These are phyloP conservation scores for Pseudopyrenochaeta lycopersici DNA, from an alignment of 2,329 filamentous ascomycete genomes.

Conservation along the genomic window DNA sequence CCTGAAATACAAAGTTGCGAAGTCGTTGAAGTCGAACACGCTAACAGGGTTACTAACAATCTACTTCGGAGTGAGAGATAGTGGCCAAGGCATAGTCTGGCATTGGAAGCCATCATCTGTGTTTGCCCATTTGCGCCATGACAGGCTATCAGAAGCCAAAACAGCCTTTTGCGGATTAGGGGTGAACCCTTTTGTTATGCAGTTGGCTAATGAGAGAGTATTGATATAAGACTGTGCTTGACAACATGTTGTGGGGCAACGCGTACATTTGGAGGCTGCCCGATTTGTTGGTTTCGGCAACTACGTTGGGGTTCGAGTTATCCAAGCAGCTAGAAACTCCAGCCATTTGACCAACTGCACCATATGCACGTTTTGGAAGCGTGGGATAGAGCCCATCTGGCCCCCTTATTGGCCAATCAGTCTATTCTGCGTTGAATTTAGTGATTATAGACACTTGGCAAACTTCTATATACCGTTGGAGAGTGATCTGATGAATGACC, in stretches of 20 bases:
- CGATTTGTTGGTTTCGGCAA: constrained; percentile 1
- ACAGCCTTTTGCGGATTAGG: constrained; percentile 4
- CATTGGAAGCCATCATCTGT: constrained; percentile 1
- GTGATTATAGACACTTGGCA: constrained; percentile 14
- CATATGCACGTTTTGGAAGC: constrained; percentile 19
- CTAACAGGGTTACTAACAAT: constrained; percentile 5
- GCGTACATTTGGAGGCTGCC: constrained; percentile 2
- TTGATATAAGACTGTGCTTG: constrained; percentile 1
- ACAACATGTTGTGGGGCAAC: constrained; percentile 1
- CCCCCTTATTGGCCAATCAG: not conserved
- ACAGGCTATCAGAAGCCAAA: constrained; percentile 23
- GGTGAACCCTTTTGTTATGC: constrained; percentile 9
- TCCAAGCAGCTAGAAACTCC: constrained; percentile 21
- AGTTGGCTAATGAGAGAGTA: constrained; percentile 8
- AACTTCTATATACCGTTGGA: constrained; percentile 12
- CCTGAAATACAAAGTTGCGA: constrained; percentile 7
- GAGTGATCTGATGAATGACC: not conserved
- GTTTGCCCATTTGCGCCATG: not conserved
- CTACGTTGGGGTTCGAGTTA: constrained; percentile 4
- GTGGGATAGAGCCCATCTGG: constrained; percentile 6
- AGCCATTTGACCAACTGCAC: constrained; percentile 22
- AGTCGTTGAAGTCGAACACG: not conserved
- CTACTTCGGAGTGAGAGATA: constrained; percentile 19
- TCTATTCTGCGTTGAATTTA: not conserved
- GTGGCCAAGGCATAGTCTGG: constrained; percentile 10